Evolutionary conservation across 2,329 filamentous ascomycete genomes (phyloP).

Genomic region (Beauveria varroae): DNA sequence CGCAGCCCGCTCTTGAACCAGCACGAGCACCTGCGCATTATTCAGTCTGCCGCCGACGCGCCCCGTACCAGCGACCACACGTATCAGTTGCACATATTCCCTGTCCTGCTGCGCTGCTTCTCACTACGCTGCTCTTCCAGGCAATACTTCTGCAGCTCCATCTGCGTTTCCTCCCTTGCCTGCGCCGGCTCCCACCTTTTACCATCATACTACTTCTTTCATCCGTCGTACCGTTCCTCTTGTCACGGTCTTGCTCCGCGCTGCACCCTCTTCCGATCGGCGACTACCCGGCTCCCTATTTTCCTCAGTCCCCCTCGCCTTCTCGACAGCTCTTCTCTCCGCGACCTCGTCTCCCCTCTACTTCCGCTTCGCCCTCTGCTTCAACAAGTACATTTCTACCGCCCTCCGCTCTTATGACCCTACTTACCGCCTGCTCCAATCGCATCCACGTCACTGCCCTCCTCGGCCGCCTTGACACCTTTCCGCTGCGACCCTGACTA

Average conservation of each 20-base stretch:
- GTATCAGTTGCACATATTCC: neutral
- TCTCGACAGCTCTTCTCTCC: neutral
- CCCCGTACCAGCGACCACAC: neutral
- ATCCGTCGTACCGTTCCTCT: neutral
- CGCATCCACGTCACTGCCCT: neutral
- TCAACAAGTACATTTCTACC: neutral
- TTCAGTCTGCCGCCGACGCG: neutral
- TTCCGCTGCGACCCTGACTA: neutral
- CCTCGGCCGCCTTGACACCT: neutral
- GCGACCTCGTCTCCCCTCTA: neutral
- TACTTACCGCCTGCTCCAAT: neutral
- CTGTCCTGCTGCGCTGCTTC: neutral
- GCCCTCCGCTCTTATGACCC: neutral
- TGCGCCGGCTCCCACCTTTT: neutral
- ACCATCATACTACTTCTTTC: neutral
- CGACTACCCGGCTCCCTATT: neutral
- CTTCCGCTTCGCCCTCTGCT: neutral
- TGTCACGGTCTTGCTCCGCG: conserved; percentile 1
- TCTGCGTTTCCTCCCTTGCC: neutral
- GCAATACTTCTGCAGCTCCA: neutral
- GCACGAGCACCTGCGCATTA: neutral
- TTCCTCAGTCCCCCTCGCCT: neutral
- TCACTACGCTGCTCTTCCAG: neutral
- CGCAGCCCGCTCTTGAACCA: neutral
- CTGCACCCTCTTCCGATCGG: conserved; percentile 2